Evolutionary conservation across 768 basidiomycete species (phyloP), one percentile per base, ranked within the genome.

Genomic region (Boletus patriciae): DNA sequence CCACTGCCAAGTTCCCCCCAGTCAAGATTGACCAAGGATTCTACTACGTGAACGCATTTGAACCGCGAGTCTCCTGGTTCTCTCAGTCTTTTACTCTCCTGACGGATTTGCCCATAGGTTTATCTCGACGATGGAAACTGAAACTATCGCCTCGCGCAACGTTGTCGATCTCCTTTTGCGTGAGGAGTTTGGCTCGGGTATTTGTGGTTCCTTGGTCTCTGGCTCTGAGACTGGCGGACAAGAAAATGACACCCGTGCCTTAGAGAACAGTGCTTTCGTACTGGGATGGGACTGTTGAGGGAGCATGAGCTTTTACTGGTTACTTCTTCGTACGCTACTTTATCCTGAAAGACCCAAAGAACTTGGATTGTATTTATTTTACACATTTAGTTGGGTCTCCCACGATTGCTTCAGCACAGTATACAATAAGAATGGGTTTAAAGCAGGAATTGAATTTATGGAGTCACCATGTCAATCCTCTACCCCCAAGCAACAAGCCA

Each of bases 91-190:
- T 57, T 27, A 19, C n/a, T 18, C 41, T 21, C 44, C 38, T 57
- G 44, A 53, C 47, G 48, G 38, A 27, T 27, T 46, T 12, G 6
- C 25, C 18, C 18, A 11, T 57, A 90, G 90, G 33, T 83, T 92
- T 63, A 88, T 94, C 45, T 90, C 87, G 15, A 93, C 92, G 7
- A 97, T 98, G 95, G 95, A 98, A 72, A 95, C 94, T 0, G 87
- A 94, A 73, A 93, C 91, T 0, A 70, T 96, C 33, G 80, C 91
- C 0, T 83, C 90, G 1, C 83, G 92, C 33, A 94, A 95, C 69
- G 79, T 88, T 38, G 90, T 92, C 46, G 92, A 93, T 63, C 74
- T 91, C 25, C 77, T 94, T 19, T 74, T 94, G 21, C 79, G 82
- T 34, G 88, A 93, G 33, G 81, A 86, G 64, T 94, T 89, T 70